A percentile compares a stretch with the other conserved stretches of the same genome.
These are phyloP conservation scores for Cladophialophora immunda DNA, from an alignment of 2,329 filamentous ascomycete species.

Conservation along the genomic window DNA sequence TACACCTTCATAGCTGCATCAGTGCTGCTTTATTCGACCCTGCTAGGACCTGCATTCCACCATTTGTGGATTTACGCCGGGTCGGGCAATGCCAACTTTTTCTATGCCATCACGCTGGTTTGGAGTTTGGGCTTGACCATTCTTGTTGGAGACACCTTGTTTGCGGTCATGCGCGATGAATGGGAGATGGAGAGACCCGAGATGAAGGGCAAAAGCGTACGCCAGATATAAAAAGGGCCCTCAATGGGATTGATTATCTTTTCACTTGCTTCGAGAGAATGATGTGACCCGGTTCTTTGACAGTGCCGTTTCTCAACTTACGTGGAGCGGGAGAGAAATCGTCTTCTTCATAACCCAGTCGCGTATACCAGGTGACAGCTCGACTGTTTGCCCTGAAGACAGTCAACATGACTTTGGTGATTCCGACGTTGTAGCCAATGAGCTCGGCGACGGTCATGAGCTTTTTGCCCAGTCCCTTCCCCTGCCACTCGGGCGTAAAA, in stretches of 20 bases:
- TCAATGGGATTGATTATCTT: slow-evolving; percentile 19
- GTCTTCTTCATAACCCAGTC: slow-evolving; percentile 62
- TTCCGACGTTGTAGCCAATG: slow-evolving; percentile 55
- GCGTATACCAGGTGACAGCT: slow-evolving; percentile 60
- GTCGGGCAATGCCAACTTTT: slow-evolving; percentile 98
- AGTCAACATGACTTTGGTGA: slow-evolving; percentile 68
- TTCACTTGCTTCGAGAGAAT: slow-evolving; percentile 60
- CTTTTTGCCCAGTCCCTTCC: slow-evolving; percentile 60
- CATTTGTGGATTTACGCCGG: slow-evolving; percentile 98
- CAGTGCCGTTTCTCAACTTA: slow-evolving; percentile 57
- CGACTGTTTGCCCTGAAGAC: slow-evolving; percentile 62
- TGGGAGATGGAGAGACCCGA: slow-evolving; percentile 93
- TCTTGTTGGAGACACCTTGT: slow-evolving; percentile 85
- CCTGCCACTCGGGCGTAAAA: slow-evolving; percentile 54
- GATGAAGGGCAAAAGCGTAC: slow-evolving; percentile 85
- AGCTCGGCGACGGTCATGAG: slow-evolving; percentile 60
- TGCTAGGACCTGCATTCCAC: slow-evolving; percentile 94
- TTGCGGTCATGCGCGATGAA: slow-evolving; percentile 89
- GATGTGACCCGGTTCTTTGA: slow-evolving; percentile 59
- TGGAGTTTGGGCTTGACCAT: slow-evolving; percentile 93
- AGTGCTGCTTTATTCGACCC: slow-evolving; percentile 83
- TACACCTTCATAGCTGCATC: slow-evolving; percentile 89
- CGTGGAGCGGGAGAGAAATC: slow-evolving; percentile 61
- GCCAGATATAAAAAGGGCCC: slow-evolving; percentile 72
- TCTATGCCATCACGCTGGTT: slow-evolving; percentile 98